Evolutionary conservation across 1,139 yeast species (phyloP).

Genomic region (Keqinozyma sinolaborantium): DNA sequence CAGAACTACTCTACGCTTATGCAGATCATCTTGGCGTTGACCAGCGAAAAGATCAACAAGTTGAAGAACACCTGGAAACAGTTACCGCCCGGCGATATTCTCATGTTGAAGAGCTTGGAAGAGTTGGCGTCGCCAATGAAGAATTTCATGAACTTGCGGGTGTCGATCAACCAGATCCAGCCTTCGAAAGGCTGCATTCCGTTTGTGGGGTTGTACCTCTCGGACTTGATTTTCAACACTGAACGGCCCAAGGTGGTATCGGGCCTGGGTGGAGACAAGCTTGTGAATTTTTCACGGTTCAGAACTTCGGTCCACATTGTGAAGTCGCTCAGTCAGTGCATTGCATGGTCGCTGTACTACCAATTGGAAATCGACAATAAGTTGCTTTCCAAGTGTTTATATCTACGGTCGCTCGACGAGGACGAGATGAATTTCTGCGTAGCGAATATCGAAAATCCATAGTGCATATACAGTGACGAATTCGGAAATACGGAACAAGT

Average conservation of each 20-base stretch:
- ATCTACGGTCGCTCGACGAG: slow-evolving; percentile 71
- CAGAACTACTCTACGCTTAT: slow-evolving; percentile 86
- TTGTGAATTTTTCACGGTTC: slow-evolving; percentile 76
- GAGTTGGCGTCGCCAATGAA: slow-evolving; percentile 60
- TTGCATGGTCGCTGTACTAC: slow-evolving; percentile 80
- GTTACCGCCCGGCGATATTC: slow-evolving; percentile 53
- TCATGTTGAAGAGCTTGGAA: slow-evolving; percentile 64
- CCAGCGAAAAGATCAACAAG: slow-evolving; percentile 63
- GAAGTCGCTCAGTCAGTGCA: slow-evolving; percentile 73
- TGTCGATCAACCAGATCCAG: slow-evolving; percentile 55
- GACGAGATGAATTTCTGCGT: slow-evolving; percentile 61
- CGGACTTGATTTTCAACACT: slow-evolving; percentile 78
- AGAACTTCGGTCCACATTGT: slow-evolving; percentile 76
- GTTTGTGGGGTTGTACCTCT: slow-evolving; percentile 78
- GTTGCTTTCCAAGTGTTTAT: slow-evolving; percentile 76
- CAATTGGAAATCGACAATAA: slow-evolving; percentile 49
- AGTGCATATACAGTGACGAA: not conserved
- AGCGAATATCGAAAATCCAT: slow-evolving; percentile 4
- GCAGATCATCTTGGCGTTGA: slow-evolving; percentile 82
- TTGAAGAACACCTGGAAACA: slow-evolving; percentile 74
- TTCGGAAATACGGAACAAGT: too few species aligned
- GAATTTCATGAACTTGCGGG: slow-evolving; percentile 64
- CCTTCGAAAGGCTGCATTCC: slow-evolving; percentile 86
- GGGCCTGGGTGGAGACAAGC: slow-evolving; percentile 26
- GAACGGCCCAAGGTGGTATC: slow-evolving; percentile 54